Conservation (phyloP, 768 basidiomycete genomes). For the Suillus hirtellus region DNA sequence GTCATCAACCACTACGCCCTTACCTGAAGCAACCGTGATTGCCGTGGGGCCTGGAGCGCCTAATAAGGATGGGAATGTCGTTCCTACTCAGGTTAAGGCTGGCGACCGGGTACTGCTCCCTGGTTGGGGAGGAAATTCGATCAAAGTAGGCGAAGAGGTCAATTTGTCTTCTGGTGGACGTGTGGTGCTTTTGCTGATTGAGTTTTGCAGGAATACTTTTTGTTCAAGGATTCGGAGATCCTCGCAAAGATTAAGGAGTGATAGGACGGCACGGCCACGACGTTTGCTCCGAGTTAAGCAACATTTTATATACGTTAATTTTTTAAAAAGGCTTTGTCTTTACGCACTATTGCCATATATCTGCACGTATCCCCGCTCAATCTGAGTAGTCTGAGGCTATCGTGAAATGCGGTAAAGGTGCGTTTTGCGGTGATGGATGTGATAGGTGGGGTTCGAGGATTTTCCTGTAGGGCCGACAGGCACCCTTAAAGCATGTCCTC, state of each 20-base stretch:
- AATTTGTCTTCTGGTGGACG: conserved; percentile 29
- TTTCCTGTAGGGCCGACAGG: not conserved
- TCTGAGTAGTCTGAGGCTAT: not conserved
- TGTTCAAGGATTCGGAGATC: conserved; percentile 95
- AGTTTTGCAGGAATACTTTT: conserved; percentile 76
- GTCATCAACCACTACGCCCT: conserved; percentile 76
- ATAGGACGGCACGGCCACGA: conserved; percentile 14
- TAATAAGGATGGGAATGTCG: conserved; percentile 77
- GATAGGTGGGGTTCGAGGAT: conserved; percentile 1
- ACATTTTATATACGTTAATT: conserved; percentile 20
- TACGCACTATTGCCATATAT: conserved; percentile 27
- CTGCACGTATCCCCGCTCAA: conserved; percentile 32
- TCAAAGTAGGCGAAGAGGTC: conserved; percentile 97
- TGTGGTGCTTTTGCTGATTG: not conserved
- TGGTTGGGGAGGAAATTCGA: conserved; percentile 93
- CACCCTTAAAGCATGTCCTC: not conserved
- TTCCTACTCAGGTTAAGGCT: conserved; percentile 76
- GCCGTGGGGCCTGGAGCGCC: conserved; percentile 95
- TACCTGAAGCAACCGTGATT: conserved; percentile 97
- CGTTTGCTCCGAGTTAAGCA: conserved; percentile 13
- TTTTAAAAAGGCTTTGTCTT: conserved; percentile 21
- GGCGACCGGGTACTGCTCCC: conserved; percentile 94
- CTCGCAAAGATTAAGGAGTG: conserved; percentile 95
- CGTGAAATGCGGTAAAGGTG: not conserved
- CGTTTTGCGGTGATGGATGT: not conserved